Conservation (phyloP, 768 basidiomycete species). For the Lactarius evosmus region DNA sequence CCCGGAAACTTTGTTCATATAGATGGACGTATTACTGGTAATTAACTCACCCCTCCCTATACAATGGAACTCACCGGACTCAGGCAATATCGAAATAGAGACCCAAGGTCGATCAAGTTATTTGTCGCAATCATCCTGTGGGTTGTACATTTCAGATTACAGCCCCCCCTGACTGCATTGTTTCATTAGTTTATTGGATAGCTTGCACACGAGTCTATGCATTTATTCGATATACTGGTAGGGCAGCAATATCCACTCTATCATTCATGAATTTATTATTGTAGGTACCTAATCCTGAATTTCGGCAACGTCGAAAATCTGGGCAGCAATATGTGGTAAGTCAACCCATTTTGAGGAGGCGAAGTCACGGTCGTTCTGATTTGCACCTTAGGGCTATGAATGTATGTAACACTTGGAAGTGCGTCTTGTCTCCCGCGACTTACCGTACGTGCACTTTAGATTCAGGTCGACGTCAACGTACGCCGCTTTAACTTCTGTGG, state of each 20-base stretch:
- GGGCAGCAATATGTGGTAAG: conserved; percentile 42
- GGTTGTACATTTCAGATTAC: background rate
- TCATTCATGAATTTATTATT: background rate
- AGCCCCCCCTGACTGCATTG: background rate
- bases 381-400: conserved; percentile 24
- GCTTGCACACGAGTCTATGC: conserved; percentile 44
- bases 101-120: background rate
- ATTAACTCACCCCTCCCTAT: background rate
- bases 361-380: background rate
- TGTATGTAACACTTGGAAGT: conserved; percentile 23
- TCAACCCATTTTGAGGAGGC: background rate
- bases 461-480: background rate
- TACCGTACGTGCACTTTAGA: background rate
- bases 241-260: conserved; percentile 11
- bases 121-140: conserved; percentile 9
- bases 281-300: conserved; percentile 48
- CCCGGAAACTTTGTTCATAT: background rate
- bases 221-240: conserved; percentile 48
- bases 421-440: conserved; percentile 15
- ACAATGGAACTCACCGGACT: background rate
- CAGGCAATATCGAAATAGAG: background rate
- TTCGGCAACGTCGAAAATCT: conserved; percentile 41
- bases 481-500: background rate
- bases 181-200: conserved; percentile 41
- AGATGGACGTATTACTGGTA: conserved; percentile 14